Evolutionary conservation across 139 green algal species (phyloP).

Genomic region (Coccomyxa sp.): DNA sequence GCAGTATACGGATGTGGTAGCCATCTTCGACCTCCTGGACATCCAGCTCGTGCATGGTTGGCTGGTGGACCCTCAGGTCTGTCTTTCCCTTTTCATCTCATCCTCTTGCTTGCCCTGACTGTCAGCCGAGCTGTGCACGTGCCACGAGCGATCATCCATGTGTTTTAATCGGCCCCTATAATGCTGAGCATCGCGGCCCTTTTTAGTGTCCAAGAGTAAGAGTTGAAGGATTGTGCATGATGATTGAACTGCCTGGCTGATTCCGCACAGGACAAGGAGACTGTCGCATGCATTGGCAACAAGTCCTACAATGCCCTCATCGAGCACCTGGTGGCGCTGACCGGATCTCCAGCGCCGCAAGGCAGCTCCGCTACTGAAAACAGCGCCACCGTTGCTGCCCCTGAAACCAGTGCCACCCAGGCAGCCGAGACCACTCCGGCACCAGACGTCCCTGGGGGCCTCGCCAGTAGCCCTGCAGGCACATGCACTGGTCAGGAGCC

Average conservation of each 20-base stretch:
- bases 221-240: too few relatives aligned
- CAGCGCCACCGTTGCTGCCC: neutral
- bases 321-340: neutral
- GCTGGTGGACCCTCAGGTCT: constrained; percentile 74
- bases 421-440: neutral
- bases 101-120: neutral
- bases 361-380: neutral
- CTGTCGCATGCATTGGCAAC: neutral
- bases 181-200: neutral
- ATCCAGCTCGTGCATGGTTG: constrained; percentile 91
- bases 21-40: constrained; percentile 95
- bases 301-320: constrained; percentile 1
- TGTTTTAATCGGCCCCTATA: neutral
- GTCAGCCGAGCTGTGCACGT: neutral
- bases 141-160: neutral
- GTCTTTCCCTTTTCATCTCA: neutral
- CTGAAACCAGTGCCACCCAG: neutral
- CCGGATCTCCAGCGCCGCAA: neutral
- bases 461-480: neutral
- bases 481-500: too few relatives aligned
- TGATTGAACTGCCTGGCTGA: too few relatives aligned
- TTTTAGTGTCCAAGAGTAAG: too few relatives aligned
- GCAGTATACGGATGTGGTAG: constrained; percentile 55
- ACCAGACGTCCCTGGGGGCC: neutral
- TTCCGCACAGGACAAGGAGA: neutral